phyloP scores from a whole-genome alignment of 306 rosid species.

The Castanea sativa region DNA sequence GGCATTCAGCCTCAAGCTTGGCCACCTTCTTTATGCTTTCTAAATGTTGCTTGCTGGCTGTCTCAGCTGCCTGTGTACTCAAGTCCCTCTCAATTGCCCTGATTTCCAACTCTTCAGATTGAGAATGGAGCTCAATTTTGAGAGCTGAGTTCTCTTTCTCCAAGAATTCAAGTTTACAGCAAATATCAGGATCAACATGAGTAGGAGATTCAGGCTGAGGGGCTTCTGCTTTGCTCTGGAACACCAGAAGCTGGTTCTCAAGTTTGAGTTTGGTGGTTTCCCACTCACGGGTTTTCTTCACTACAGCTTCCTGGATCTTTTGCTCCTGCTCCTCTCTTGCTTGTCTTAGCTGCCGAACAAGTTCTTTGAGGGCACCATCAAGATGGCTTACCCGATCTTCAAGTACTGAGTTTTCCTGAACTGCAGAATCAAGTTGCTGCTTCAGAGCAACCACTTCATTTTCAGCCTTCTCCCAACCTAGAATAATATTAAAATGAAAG shows the following conservation, averaged over 20 bases:
- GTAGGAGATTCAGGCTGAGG: constrained; percentile 38
- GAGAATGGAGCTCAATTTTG: constrained; percentile 57
- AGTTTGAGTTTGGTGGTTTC: constrained; percentile 68
- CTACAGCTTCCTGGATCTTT: constrained; percentile 56
- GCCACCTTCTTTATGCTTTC: constrained; percentile 88
- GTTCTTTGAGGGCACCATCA: constrained; percentile 94
- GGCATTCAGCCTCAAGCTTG: constrained; percentile 90
- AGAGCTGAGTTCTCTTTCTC: constrained; percentile 76
- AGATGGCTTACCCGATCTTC: constrained; percentile 83
- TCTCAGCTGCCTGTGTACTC: constrained; percentile 89
- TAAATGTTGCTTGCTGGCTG: constrained; percentile 91
- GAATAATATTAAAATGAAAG: constrained; percentile 12
- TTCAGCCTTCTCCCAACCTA: constrained; percentile 99
- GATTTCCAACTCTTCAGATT: constrained; percentile 74
- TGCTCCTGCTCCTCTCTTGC: constrained; percentile 85
- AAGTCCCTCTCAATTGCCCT: constrained; percentile 86
- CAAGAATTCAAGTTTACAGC: constrained; percentile 52
- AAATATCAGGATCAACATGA: constrained; percentile 44
- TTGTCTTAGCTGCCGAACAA: constrained; percentile 93
- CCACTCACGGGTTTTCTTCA: constrained; percentile 55
- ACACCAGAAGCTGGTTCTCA: constrained; percentile 63
- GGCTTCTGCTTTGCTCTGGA: constrained; percentile 54
- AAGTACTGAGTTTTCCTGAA: constrained; percentile 55
- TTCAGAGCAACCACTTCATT: constrained; percentile 67
- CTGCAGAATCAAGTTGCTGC: constrained; percentile 64